A percentile compares a stretch with the other conserved stretches of the same genome.
Conservation (phyloP, 495 filamentous ascomycete genomes). For the Achaetomiella virescens region DNA sequence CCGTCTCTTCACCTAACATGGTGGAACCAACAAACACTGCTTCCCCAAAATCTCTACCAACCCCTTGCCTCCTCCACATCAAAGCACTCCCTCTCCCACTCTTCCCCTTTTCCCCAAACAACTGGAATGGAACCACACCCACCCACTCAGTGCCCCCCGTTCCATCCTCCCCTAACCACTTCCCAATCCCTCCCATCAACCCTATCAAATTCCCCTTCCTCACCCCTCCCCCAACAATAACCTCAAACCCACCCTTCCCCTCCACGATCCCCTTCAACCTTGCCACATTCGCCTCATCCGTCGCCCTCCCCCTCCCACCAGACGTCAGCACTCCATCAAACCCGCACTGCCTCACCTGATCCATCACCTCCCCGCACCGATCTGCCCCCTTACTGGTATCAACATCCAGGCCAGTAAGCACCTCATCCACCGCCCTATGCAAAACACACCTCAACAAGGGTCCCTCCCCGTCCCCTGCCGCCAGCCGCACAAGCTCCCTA, state of each 20-base stretch:
- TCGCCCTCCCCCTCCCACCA: constrained; percentile 32
- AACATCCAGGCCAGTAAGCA: constrained; percentile 10
- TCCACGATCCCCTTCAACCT: constrained; percentile 24
- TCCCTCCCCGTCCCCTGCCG: not conserved
- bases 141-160: not conserved
- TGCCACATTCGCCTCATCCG: constrained; percentile 20
- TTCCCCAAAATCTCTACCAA: not conserved
- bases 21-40: not conserved
- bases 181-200: constrained; percentile 11
- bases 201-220: constrained; percentile 26
- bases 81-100: not conserved
- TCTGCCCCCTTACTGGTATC: not conserved
- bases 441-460: constrained; percentile 28
- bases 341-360: constrained; percentile 22
- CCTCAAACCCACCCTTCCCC: constrained; percentile 20
- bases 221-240: constrained; percentile 40
- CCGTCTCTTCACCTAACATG: not conserved
- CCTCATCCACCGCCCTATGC: constrained; percentile 41
- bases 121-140: constrained; percentile 32
- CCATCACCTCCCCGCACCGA: constrained; percentile 21
- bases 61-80: constrained; percentile 11
- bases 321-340: constrained; percentile 39
- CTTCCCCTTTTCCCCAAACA: constrained; percentile 15
- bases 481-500: constrained; percentile 19
- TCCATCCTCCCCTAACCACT: not conserved